A percentile compares a stretch with the other conserved stretches of the same genome.
Evolutionary conservation across 2,329 filamentous ascomycete species (phyloP).

Genomic region (Talaromyces sp.): DNA sequence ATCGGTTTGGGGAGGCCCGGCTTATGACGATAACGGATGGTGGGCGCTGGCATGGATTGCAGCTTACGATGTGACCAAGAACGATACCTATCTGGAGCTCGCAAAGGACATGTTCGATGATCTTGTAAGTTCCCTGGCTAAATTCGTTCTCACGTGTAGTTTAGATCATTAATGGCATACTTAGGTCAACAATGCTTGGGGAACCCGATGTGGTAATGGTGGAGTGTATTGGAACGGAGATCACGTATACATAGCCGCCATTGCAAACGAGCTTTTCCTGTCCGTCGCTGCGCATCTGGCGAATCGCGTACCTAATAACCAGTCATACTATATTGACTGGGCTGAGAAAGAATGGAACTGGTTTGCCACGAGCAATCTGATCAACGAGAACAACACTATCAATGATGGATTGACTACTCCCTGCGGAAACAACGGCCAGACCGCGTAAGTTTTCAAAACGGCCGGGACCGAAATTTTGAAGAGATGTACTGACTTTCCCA

Average conservation of each 20-base stretch:
- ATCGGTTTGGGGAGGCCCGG: constrained; percentile 4
- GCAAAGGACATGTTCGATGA: constrained; percentile 45
- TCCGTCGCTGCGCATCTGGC: constrained; percentile 51
- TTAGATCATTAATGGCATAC: background rate
- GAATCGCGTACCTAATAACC: constrained; percentile 36
- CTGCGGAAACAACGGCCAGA: constrained; percentile 45
- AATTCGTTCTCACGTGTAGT: background rate
- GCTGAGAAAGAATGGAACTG: constrained; percentile 47
- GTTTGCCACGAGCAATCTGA: constrained; percentile 45
- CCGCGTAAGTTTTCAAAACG: constrained; percentile 19
- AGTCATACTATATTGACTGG: constrained; percentile 37
- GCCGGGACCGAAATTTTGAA: background rate
- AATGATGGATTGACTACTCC: constrained; percentile 46
- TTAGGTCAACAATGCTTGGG: constrained; percentile 26
- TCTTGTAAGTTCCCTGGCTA: constrained; percentile 24
- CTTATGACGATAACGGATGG: constrained; percentile 50
- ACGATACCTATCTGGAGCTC: constrained; percentile 40
- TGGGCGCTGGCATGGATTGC: constrained; percentile 51
- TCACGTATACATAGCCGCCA: constrained; percentile 46
- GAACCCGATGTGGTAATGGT: constrained; percentile 38
- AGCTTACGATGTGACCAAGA: constrained; percentile 47
- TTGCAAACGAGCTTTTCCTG: constrained; percentile 54
- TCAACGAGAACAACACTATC: constrained; percentile 44
- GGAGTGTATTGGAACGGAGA: constrained; percentile 45
- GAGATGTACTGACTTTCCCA: background rate